phyloP scores from a whole-genome alignment of 495 filamentous ascomycete species.

The Mytilinidion resinicola region DNA sequence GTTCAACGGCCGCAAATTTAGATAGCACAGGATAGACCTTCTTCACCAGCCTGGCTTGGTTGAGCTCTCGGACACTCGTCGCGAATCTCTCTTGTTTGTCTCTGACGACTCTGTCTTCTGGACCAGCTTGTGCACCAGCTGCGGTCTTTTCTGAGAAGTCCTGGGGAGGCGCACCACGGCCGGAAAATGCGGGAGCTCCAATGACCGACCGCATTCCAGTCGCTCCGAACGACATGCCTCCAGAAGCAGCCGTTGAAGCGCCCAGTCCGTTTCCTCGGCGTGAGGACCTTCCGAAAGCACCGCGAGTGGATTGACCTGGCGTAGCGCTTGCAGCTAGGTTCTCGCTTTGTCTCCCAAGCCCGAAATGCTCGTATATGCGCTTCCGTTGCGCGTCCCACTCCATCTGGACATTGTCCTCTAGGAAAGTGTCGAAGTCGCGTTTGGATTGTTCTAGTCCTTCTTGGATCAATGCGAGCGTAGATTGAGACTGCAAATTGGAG shows the following conservation, averaged over 20 bases:
- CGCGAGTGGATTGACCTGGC: slow-evolving; percentile 28
- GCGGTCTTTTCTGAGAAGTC: slow-evolving; percentile 56
- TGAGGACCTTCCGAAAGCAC: slow-evolving; percentile 56
- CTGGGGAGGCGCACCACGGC: slow-evolving; percentile 29
- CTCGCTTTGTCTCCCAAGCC: slow-evolving; percentile 53
- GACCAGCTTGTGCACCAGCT: slow-evolving; percentile 38
- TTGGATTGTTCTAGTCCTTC: slow-evolving; percentile 81
- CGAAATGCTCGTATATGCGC: slow-evolving; percentile 93
- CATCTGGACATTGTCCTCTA: slow-evolving; percentile 89
- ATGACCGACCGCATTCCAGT: slow-evolving; percentile 74
- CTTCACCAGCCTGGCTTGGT: slow-evolving; percentile 59
- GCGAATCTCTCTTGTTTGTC: slow-evolving; percentile 76
- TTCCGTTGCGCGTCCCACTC: slow-evolving; percentile 92
- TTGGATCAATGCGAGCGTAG: slow-evolving; percentile 81
- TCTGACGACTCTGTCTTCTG: slow-evolving; percentile 64
- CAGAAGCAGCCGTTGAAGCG: slow-evolving; percentile 30
- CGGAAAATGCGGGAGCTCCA: slow-evolving; percentile 54
- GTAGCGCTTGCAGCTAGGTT: slow-evolving; percentile 32
- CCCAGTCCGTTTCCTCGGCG: slow-evolving; percentile 44
- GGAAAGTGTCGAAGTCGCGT: slow-evolving; percentile 81
- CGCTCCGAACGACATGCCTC: slow-evolving; percentile 52
- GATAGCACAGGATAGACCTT: slow-evolving; percentile 61
- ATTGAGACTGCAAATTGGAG: slow-evolving; percentile 77
- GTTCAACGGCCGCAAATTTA: slow-evolving; percentile 66
- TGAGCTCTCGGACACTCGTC: slow-evolving; percentile 69